Base-by-base conservation (phyloP, 768 basidiomycete species). In the Kwoniella heveanensis region DNA sequence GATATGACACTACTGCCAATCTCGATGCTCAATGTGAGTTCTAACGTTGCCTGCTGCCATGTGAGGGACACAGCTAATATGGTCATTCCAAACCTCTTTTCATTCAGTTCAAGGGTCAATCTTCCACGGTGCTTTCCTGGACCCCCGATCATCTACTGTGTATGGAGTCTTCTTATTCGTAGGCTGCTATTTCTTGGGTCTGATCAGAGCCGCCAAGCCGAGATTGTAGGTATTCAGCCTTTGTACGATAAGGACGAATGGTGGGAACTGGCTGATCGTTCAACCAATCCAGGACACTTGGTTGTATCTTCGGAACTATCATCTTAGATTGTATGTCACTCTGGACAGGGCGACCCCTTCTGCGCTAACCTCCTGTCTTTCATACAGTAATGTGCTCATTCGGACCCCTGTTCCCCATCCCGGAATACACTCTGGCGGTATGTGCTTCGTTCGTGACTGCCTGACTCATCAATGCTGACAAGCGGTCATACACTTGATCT, bases 71-170 rank as follows among this genome's bases (percentile, higher is more conserved):
- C 2, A 6, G 30, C 51, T 53, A 12, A 27, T 32, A n/a, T 6
- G 36, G 21, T 51, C 9, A 22, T 7, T 29, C 32, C 25, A 39
- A 30, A 12, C 22, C 10, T 56, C 22, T 44, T 19, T 3, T 44
- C 39, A 8, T 17, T 17, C 62, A 78, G 75, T 82, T 53, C 77
- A 78, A 50, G 61, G 66, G 1, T 82, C 81, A 27, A 81, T 86
- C 36, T 86, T 86, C 64, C 62, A 78, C 1, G 86, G 85, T 0
- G 73, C 71, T 0, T 87, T 86, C 72, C 79, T 86, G 21, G 85
- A 86, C 60, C 72, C 81, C 36, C 72, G 83, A 74, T 81, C 84
- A 1, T 83, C 82, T 0, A 78, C 82, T 1, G 79, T 85, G 0
- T 84, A 81, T 61, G 86, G 83, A 0, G 80, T 80, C 9, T 86